These are phyloP conservation scores for Neurospora sp. DNA, from an alignment of 495 filamentous ascomycete genomes.

Conservation along the genomic window DNA sequence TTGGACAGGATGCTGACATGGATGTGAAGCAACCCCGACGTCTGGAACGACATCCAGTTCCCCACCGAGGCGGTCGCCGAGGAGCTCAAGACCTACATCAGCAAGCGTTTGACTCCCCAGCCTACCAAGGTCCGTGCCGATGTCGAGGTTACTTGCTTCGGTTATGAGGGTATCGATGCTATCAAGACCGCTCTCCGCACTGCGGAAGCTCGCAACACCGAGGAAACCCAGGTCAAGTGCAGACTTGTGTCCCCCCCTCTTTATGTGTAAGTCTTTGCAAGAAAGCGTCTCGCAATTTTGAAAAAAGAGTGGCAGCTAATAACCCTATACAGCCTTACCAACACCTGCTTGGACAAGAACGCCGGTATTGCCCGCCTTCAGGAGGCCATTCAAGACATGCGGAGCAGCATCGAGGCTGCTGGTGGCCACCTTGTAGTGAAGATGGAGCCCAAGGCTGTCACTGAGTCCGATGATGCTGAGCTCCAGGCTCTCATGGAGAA, in stretches of 20 bases:
- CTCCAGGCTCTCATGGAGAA: conserved; percentile 98
- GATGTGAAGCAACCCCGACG: conserved; percentile 68
- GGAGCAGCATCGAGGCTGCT: conserved; percentile 57
- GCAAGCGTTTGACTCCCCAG: conserved; percentile 90
- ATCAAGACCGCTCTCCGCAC: conserved; percentile 82
- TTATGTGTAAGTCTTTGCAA: conserved; percentile 51
- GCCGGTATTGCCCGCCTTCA: conserved; percentile 74
- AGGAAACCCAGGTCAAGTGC: conserved; percentile 89
- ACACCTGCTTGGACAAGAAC: conserved; percentile 87
- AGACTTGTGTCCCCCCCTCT: conserved; percentile 90
- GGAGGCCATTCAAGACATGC: conserved; percentile 76
- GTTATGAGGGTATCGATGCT: conserved; percentile 96
- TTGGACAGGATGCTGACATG: conserved; percentile 1
- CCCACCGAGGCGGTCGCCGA: conserved; percentile 73
- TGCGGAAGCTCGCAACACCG: conserved; percentile 80
- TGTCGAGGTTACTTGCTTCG: conserved; percentile 96
- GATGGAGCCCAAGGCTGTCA: conserved; percentile 98
- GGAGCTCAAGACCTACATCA: conserved; percentile 85
- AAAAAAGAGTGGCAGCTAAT: background rate
- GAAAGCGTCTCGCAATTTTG: background rate
- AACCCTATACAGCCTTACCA: conserved; percentile 46
- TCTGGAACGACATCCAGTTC: conserved; percentile 88
- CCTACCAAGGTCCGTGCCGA: conserved; percentile 97
- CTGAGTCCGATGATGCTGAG: conserved; percentile 94
- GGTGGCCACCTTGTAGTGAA: conserved; percentile 75